These are phyloP conservation scores for Wickerhamomyces xylosicus DNA, from an alignment of 805 yeast species.

Conservation along the genomic window DNA sequence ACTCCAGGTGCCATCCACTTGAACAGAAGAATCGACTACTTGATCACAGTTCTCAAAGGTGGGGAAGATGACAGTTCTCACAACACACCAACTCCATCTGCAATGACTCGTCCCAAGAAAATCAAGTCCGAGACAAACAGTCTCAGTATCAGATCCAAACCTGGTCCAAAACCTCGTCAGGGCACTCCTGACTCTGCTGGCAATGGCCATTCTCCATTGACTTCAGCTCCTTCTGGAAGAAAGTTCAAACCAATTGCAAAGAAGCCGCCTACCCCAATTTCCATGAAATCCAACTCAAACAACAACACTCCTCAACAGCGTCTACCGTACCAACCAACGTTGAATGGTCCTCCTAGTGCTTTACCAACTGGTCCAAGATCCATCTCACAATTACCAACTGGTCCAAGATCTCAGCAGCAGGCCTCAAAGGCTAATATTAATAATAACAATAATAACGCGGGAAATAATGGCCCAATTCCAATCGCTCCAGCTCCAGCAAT, in stretches of 20 bases:
- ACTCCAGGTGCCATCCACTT: constrained; percentile 91
- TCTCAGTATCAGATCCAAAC: neutral
- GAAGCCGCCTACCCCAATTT: constrained; percentile 1
- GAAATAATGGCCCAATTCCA: too few species aligned
- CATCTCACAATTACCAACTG: neutral
- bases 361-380: constrained; percentile 5
- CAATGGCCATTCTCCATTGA: neutral
- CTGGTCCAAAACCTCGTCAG: constrained; percentile 4
- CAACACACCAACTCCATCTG: constrained; percentile 21
- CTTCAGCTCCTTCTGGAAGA: neutral
- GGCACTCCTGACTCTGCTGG: neutral
- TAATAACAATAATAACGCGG: too few species aligned
- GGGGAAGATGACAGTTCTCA: constrained; percentile 27
- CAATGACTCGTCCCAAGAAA: constrained; percentile 2
- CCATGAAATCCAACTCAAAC: too few species aligned
- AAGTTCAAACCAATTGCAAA: constrained; percentile 3
- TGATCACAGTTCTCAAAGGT: constrained; percentile 60
- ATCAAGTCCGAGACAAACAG: constrained; percentile 8
- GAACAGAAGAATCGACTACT: constrained; percentile 83
- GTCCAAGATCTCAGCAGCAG: neutral
- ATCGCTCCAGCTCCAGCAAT: constrained; percentile 1
- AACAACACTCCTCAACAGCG: neutral
- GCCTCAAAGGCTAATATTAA: too few species aligned
- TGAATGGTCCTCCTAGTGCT: too few species aligned
- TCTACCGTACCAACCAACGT: neutral